Evolutionary conservation across 208 protist species (phyloP).

Genomic region (Crithidia fasciculata): DNA sequence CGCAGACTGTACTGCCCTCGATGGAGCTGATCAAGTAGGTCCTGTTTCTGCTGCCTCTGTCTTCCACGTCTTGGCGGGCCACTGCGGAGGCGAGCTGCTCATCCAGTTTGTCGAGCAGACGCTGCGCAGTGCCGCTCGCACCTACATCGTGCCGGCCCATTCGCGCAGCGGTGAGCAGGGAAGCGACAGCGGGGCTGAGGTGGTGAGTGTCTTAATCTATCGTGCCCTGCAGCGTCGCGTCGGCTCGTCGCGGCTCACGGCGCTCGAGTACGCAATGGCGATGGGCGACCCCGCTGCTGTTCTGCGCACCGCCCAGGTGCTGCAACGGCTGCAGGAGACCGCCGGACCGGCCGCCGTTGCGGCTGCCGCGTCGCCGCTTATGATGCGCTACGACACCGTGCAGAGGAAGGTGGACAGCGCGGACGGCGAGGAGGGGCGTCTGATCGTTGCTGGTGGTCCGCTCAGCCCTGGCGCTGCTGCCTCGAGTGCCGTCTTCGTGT

Average conservation of each 20-base stretch:
- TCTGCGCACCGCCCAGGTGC: slow-evolving; percentile 58
- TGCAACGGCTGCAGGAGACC: slow-evolving; percentile 54
- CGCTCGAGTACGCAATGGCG: slow-evolving; percentile 74
- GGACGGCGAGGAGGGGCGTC: not conserved
- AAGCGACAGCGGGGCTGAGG: slow-evolving; percentile 9
- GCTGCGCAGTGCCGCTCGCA: slow-evolving; percentile 21
- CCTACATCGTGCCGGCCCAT: not conserved
- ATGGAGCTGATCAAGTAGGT: not conserved
- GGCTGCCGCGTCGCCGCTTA: not conserved
- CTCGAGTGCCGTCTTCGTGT: slow-evolving; percentile 28
- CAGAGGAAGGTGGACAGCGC: not conserved
- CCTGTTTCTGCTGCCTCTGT: slow-evolving; percentile 8
- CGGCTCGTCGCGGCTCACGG: slow-evolving; percentile 52
- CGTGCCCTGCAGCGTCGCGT: slow-evolving; percentile 50
- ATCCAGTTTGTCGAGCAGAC: slow-evolving; percentile 52
- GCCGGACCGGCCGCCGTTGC: slow-evolving; percentile 8
- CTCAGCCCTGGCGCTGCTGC: slow-evolving; percentile 4
- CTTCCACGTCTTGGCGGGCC: slow-evolving; percentile 52
- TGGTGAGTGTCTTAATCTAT: slow-evolving; percentile 43
- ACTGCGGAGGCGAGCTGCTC: slow-evolving; percentile 51
- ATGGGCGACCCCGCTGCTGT: slow-evolving; percentile 61
- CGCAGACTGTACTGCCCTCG: not conserved
- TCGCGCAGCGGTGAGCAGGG: slow-evolving; percentile 2
- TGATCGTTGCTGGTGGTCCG: not conserved
- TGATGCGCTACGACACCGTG: slow-evolving; percentile 8